These are phyloP conservation scores for Ceratobasidium sp. DNA, from an alignment of 1,284 basidiomycete species.

Conservation along the genomic window DNA sequence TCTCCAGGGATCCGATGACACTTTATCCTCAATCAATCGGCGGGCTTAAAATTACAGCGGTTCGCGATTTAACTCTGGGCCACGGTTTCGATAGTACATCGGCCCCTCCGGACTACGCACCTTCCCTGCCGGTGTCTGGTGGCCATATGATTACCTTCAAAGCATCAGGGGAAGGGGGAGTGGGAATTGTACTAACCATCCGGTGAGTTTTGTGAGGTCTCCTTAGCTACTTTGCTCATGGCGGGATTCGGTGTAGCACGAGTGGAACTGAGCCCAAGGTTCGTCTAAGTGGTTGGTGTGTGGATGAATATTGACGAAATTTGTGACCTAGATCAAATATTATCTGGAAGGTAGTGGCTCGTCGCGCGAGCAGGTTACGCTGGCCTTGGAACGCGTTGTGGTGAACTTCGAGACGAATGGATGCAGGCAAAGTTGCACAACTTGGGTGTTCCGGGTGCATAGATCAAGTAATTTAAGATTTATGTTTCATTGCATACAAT, in stretches of 20 bases:
- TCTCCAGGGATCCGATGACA: not conserved
- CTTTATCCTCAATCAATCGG: conserved; percentile 68
- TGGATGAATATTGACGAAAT: not conserved
- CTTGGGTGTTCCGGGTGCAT: conserved; percentile 4
- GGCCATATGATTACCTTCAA: conserved; percentile 86
- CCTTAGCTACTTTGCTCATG: not conserved
- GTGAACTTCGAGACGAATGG: conserved; percentile 69
- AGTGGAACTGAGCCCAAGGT: conserved; percentile 90
- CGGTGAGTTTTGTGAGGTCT: conserved; percentile 54
- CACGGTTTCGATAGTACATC: conserved; percentile 67
- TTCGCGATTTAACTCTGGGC: conserved; percentile 72
- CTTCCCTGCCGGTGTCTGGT: conserved; percentile 71
- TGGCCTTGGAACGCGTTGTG: conserved; percentile 59
- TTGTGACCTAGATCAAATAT: conserved; percentile 69
- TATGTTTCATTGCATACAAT: conserved; percentile 12
- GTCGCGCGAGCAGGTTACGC: conserved; percentile 54
- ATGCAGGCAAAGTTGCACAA: conserved; percentile 57
- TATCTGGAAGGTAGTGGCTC: conserved; percentile 77
- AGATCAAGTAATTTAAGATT: not conserved
- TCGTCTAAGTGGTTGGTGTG: conserved; percentile 22
- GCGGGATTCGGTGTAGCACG: conserved; percentile 57
- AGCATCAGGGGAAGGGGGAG: conserved; percentile 55
- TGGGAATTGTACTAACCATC: conserved; percentile 67
- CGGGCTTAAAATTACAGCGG: conserved; percentile 61
- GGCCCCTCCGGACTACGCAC: conserved; percentile 56